Conservation (phyloP, 768 basidiomycete species). For the Kwoniella dendrophila region DNA sequence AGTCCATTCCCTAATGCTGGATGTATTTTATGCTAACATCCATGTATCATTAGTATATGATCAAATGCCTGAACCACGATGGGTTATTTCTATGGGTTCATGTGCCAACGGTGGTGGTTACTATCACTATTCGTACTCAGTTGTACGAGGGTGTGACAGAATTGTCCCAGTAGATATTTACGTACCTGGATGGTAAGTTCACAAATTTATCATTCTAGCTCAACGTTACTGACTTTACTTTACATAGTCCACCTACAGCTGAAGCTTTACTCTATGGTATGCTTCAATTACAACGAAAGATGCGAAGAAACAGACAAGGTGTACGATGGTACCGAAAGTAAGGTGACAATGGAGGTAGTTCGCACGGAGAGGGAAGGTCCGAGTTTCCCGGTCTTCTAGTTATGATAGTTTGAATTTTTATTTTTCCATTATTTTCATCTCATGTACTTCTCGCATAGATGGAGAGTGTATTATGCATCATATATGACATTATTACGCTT, state of each 20-base stretch:
- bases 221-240: background rate
- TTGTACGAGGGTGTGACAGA: constrained; percentile 96
- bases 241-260: constrained; percentile 61
- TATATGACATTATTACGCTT: background rate
- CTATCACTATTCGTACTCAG: constrained; percentile 98
- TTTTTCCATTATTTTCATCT: background rate
- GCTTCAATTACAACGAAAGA: constrained; percentile 95
- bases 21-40: background rate
- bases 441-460: background rate
- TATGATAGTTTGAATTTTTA: background rate
- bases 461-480: constrained; percentile 8
- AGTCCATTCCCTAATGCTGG: background rate
- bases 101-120: constrained; percentile 87
- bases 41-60: constrained; percentile 46
- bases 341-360: background rate
- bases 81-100: constrained; percentile 99
- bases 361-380: background rate
- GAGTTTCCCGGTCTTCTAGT: background rate
- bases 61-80: constrained; percentile 98
- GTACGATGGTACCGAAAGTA: constrained; percentile 72
- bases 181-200: constrained; percentile 83
- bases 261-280: constrained; percentile 87
- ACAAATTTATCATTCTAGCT: constrained; percentile 7
- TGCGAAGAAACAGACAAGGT: constrained; percentile 81
- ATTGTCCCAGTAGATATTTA: constrained; percentile 99